Base-by-base conservation (phyloP, 1,284 basidiomycete species). In the Cryptococcus neoformans region DNA sequence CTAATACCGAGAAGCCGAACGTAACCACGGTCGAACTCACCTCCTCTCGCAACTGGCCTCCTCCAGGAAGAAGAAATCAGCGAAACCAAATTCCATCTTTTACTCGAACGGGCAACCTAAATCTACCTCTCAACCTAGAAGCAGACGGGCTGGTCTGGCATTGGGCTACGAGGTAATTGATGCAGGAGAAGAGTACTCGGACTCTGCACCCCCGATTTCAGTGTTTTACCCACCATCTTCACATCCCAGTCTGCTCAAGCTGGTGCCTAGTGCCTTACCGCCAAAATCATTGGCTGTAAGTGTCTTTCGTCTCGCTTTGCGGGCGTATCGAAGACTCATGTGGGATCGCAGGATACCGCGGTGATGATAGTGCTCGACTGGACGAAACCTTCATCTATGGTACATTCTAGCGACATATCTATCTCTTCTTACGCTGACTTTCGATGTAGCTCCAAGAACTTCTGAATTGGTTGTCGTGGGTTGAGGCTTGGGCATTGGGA, bases 361-460 rank as follows among this genome's bases (percentile, higher is more conserved):
- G 84, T 93, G 49, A 80, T 97, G 65, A 89, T 98, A 65, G 84
- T 88, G 0, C 81, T 98, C n/a, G 95, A 99, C 75, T 98, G 94
- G 95, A 92, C 92, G 64, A 84, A 85, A 64, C 95, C 95, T 0
- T 92, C 90, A 85, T 84, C 86, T 0, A 97, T 98, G 76, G 74
- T 75, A 16, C 42, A 57, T 55, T 28, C 1, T 16, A 39, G 11
- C 11, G 21, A 12, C 10, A 37, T 5, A 41, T 16, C 17, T 8
- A 11, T 34, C 41, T 28, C 48, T 10, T 47, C 36, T 56, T 44
- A 36, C 3, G 28, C 12, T 40, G 16, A 17, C n/a, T 47, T 49
- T 6, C 38, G 14, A 28, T 1, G 17, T 44, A 72, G 70, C 76
- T 95, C 1, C 85, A 88, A n/a, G 89, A 98, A 69, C 80, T 99